Conservation (phyloP, 192 early-diverging fungal genomes). For the Pecoramyces ruminantium region DNA sequence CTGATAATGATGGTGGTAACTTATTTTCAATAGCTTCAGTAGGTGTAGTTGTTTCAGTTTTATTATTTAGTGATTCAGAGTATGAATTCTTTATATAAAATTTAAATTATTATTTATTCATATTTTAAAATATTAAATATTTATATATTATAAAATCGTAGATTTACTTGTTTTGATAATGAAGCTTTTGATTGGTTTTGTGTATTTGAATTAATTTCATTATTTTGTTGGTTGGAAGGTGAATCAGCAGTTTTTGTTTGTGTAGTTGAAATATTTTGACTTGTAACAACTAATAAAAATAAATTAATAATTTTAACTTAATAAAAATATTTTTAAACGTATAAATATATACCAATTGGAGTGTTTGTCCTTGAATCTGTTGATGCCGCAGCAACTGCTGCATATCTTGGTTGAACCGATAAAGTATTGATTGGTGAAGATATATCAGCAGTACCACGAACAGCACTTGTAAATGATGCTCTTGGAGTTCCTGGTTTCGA, state of each 20-base stretch:
- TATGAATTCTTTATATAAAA: constrained; percentile 1
- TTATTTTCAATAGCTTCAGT: constrained; percentile 23
- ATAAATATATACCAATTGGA: background rate
- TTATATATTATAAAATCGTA: background rate
- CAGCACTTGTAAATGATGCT: background rate
- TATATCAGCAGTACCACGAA: background rate
- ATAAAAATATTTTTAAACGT: too few species aligned
- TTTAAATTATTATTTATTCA: too few species aligned
- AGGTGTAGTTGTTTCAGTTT: background rate
- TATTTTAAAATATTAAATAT: too few species aligned
- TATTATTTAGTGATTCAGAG: constrained; percentile 9
- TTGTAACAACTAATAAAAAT: background rate
- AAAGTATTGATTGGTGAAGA: background rate
- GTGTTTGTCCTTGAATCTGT: constrained; percentile 2
- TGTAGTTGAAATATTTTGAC: constrained; percentile 3
- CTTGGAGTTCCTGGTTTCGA: constrained; percentile 3
- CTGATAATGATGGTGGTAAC: constrained; percentile 45
- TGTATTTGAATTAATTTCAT: constrained; percentile 2
- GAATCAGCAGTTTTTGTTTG: background rate
- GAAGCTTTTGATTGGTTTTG: background rate
- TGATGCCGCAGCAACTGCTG: constrained; percentile 16
- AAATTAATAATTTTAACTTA: too few species aligned
- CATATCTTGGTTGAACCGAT: constrained; percentile 10
- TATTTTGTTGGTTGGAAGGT: background rate
- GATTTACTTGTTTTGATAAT: constrained; percentile 3